Evolutionary conservation across 768 basidiomycete genomes (phyloP), one percentile per base, ranked within the genome.

Genomic region (Rhizopogon vulgaris): DNA sequence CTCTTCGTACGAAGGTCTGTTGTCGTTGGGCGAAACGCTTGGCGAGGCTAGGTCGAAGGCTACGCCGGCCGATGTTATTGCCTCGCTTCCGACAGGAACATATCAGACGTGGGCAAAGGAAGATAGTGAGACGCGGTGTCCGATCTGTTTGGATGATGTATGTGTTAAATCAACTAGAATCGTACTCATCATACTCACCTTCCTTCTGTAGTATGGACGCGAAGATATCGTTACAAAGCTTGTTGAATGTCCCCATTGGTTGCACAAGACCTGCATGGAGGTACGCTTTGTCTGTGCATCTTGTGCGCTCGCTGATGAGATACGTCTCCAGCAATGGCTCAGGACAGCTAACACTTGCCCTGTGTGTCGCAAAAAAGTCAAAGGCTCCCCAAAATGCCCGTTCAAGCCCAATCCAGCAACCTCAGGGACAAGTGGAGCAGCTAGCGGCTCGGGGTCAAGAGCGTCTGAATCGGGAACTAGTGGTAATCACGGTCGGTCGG

Each of bases 81-180:
- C 78, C 11, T 70, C 74, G 0, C 68, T 90, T 47, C 82, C 86
- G 17, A 80, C 73, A 14, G 84, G 74, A 0, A 63, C 72, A 18
- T 90, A 83, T 65, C 79, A 78, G 58, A 86, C 88, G 30, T 90
- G 86, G 85, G 76, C 74, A 41, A 79, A 72, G 6, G 63, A 73
- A 1, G 84, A 83, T 37, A 82, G 82, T 51, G 89, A 91, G 56
- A 71, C 78, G 51, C 76, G 87, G 41, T 92, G 90, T 66, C 88
- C 90, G 2, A 91, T 92, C 49, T 92, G 90, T 61, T 67, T 91
- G 56, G 89, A 91, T 55, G 89, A 92, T 67, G 89, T 89, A 61
- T 49, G 86, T 76, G 1, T 36, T 15, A 14, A 5, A 50, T 54
- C 27, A 37, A 12, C 12, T 10, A 1, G 7, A 40, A 9, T 38